phyloP scores from a whole-genome alignment of 768 basidiomycete species.

The Mycena amicta region DNA sequence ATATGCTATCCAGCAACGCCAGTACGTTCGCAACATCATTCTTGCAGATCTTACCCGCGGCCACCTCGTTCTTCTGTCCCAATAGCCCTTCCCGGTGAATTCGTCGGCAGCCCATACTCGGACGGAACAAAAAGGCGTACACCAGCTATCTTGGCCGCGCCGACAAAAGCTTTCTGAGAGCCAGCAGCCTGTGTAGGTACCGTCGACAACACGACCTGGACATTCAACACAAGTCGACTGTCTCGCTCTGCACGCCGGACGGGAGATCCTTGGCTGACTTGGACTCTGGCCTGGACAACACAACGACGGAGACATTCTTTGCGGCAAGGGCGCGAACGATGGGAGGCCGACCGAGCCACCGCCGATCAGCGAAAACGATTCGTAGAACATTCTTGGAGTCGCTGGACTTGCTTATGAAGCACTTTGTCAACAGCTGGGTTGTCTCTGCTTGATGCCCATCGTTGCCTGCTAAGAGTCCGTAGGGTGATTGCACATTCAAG shows the following conservation, averaged over 20 bases:
- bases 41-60: no score
- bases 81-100: slow-evolving; percentile 26
- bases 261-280: slow-evolving; percentile 12
- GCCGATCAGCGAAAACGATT: slow-evolving; percentile 9
- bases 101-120: slow-evolving; percentile 41
- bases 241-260: slow-evolving; percentile 26
- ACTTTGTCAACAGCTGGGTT: no score
- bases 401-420: no score
- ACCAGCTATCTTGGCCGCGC: slow-evolving; percentile 38
- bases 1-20: slow-evolving; percentile 24
- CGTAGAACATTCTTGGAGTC: slow-evolving; percentile 5
- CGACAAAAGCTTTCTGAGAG: slow-evolving; percentile 30
- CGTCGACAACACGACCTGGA: slow-evolving; percentile 39
- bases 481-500: no score
- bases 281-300: slow-evolving; percentile 18
- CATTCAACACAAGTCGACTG: slow-evolving; percentile 35
- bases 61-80: slow-evolving; percentile 28
- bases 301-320: slow-evolving; percentile 33
- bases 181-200: slow-evolving; percentile 27
- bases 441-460: no score
- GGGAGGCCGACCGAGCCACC: slow-evolving; percentile 26
- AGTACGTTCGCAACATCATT: no score
- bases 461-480: no score
- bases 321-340: slow-evolving; percentile 47
- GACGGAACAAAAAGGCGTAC: slow-evolving; percentile 42